Conservation (phyloP, 1,284 basidiomycete species). For the Ustilago hordei region DNA sequence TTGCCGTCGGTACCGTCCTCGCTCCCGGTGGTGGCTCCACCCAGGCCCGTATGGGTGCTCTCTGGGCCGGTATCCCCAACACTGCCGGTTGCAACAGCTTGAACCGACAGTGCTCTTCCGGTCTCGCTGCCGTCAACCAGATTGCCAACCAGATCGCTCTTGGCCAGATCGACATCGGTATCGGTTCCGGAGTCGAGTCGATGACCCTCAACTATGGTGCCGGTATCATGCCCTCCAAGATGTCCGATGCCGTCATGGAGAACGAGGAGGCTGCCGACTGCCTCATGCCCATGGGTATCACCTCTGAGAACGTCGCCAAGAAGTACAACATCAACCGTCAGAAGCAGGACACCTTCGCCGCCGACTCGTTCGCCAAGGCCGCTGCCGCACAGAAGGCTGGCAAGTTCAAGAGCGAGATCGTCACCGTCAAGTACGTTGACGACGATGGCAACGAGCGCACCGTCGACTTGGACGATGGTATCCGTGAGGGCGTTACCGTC, state of each 20-base stretch:
- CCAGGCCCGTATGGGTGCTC: slow-evolving; percentile 91
- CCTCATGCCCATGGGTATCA: slow-evolving; percentile 94
- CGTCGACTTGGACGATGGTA: slow-evolving; percentile 90
- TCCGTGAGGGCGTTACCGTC: slow-evolving; percentile 84
- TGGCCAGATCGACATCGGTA: slow-evolving; percentile 80
- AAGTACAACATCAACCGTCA: slow-evolving; percentile 81
- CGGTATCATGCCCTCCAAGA: slow-evolving; percentile 78
- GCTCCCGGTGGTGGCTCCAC: slow-evolving; percentile 89
- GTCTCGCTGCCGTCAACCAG: slow-evolving; percentile 86
- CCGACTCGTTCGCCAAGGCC: slow-evolving; percentile 85
- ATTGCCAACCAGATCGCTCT: slow-evolving; percentile 86
- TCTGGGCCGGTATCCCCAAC: slow-evolving; percentile 88
- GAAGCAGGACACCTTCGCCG: slow-evolving; percentile 86
- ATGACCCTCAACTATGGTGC: slow-evolving; percentile 82
- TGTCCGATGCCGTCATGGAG: slow-evolving; percentile 83
- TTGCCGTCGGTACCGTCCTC: slow-evolving; percentile 90
- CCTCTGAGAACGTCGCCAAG: slow-evolving; percentile 92
- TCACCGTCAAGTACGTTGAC: slow-evolving; percentile 84
- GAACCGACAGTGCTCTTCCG: slow-evolving; percentile 90
- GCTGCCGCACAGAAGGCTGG: slow-evolving; percentile 86
- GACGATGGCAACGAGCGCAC: slow-evolving; percentile 82
- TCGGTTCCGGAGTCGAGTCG: slow-evolving; percentile 91
- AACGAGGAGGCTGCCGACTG: slow-evolving; percentile 89
- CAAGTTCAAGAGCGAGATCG: slow-evolving; percentile 91
- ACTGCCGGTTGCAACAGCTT: slow-evolving; percentile 79